Base-by-base conservation (phyloP, 441 rosid species). In the Sinapis alba region DNA sequence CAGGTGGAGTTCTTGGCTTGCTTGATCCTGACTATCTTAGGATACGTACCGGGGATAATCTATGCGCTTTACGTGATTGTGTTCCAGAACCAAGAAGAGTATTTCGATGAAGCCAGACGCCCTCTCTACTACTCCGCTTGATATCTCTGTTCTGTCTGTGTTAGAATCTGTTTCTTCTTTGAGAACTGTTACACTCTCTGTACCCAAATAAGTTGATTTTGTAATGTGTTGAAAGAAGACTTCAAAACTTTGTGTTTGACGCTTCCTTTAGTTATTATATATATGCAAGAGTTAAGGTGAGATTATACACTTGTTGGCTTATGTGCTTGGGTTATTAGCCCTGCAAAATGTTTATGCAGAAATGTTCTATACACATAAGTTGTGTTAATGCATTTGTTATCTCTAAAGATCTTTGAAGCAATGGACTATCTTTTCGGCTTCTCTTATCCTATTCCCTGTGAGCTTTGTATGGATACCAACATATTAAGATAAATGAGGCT, bases 1-100 rank as follows among this genome's bases (percentile, higher is more conserved):
- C 23, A 78, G 81, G 65, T 66, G 32, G 81, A 78, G 81, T 73
- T 72, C 71, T 65, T 76, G 16, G 57, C 73, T 0, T 65, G 69
- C 51, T 5, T 65, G 57, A 1, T 47, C 4, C 43, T 68, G 65
- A 79, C 70, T 0, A 43, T 68, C 58, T 69, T 71, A 76, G 72
- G 82, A 1, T 69, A 69, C 41, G 18, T 75, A 0, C 76, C 73
- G 0, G 76, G 69, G 2, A 75, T 71, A 11, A 66, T 70, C 5
- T 70, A 79, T 12, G 76, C 73, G 0, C 5, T 64, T 34, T 62
- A 74, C 34, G 57, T 66, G 72, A 58, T 61, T 24, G 63, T 73
- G 65, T 75, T 67, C 13, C 78, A 71, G 60, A 64, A 65, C 32
- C 28, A n/a, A 59, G 61, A 27, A 36, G 68, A 62, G 68, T 50